Base-by-base conservation (phyloP, 352 stramenopile species). In the Pythium dissotocum region DNA sequence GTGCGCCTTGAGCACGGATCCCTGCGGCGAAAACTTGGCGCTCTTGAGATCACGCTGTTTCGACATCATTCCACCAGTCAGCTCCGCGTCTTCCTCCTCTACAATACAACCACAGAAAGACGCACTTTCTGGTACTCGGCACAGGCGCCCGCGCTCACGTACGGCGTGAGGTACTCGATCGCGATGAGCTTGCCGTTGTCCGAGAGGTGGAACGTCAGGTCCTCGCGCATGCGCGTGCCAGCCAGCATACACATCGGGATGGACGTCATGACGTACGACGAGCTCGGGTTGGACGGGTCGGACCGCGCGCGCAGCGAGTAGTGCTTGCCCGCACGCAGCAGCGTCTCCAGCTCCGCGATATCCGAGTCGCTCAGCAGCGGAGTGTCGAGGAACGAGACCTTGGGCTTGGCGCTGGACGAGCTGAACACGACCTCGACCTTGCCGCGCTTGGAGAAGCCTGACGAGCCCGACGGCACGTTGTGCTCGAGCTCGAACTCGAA, bases 211-310 rank as follows among this genome's bases (percentile, higher is more conserved):
- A 95, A 91, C 69, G 87, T 76, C 40, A 95, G 76, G 66, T 95
- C 85, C 71, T 95, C 87, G 63, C 85, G 87, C 69, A 95, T 76
- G 44, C 77, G 79, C 60, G 82, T 88, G 40, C 80, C 83, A 6
- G 78, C 84, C 42, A 95, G 71, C 76, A 92, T 86, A 69, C 87
- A 95, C 78, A 89, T 88, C 14, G 87, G 87, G 44, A 95, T 83
- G 14, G 85, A 93, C 30, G 87, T 81, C 71, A 89, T 77, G 61
- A 93, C 73, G 60, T 88, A 93, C 35, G 77, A 67, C 63, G 87
- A 93, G n/a, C 72, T 62, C 30, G 82, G 69, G 62, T 93, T 79
- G 1, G 26, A 26, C 21, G 83, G 82, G 63, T 95, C 75, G 13
- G 80, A 88, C 28, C 83, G 82, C 51, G 77, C 85, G 38, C 87